phyloP scores from a whole-genome alignment of 192 early-diverging fungal genomes.

The Pilaira anomala region DNA sequence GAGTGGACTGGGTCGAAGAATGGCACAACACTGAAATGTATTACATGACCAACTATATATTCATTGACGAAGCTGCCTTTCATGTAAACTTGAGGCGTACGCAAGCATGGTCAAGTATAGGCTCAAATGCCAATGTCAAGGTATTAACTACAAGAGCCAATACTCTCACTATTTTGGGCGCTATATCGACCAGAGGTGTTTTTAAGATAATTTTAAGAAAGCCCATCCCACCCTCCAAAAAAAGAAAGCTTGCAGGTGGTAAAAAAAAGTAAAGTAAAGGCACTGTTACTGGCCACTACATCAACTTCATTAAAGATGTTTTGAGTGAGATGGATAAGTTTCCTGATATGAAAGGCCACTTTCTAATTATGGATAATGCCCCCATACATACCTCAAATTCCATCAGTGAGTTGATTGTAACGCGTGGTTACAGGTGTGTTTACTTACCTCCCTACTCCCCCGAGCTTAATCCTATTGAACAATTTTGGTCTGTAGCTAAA shows the following conservation, averaged over 20 bases:
- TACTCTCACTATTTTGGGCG: neutral
- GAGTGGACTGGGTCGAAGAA: conserved; percentile 7
- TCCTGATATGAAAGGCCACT: conserved; percentile 16
- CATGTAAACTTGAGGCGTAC: no score
- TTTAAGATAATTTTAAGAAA: neutral
- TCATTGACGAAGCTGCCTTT: neutral
- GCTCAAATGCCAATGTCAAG: neutral
- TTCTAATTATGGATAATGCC: conserved; percentile 11
- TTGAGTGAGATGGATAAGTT: conserved; percentile 21
- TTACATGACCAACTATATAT: conserved; percentile 18
- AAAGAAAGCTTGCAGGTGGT: conserved; percentile 3
- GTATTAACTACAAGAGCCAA: neutral
- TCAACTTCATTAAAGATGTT: conserved; percentile 19
- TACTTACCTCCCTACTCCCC: neutral
- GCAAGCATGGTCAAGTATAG: no score
- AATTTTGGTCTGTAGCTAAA: conserved; percentile 4
- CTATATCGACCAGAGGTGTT: neutral
- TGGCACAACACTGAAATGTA: neutral
- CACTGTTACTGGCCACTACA: conserved; percentile 14
- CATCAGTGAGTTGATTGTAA: conserved; percentile 5
- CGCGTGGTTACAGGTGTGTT: neutral
- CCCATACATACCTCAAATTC: conserved; percentile 8
- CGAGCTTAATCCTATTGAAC: conserved; percentile 1
- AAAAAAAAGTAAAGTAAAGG: conserved; percentile 9
- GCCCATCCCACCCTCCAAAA: neutral